Evolutionary conservation across 2,329 filamentous ascomycete genomes (phyloP), one percentile per base, ranked within the genome.

Genomic region (Cadophora malorum): DNA sequence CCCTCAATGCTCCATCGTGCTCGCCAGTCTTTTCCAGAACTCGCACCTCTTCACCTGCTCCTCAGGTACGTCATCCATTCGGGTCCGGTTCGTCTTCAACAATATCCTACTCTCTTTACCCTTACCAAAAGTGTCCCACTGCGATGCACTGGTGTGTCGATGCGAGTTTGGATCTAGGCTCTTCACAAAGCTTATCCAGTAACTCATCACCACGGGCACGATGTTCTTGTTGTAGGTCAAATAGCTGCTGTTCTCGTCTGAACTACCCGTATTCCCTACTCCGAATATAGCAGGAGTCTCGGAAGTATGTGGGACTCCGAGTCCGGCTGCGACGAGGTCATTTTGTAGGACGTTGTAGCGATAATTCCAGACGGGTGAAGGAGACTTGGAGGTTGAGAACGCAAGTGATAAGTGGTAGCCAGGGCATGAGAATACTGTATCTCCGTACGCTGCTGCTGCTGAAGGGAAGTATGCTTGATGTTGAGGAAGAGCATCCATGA

Each of bases 361-460:
- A 69, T 85, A 85, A 55, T 81, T 80, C 80, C 82, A 85, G 1
- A 78, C 76, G 45, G 78, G 38, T 55, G 81, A 72, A 19, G 78
- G 78, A 63, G 80, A 72, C 4, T 70, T 67, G 23, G 74, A 74
- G 0, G 55, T 63, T 12, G 79, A 75, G 61, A 75, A 71, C 0
- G 75, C 73, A 6, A 74, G 72, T 0, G 81, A 77, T 59, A 85
- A 79, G 55, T 78, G 78, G 55, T 83, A 79, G 1, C 79, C 80
- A 0, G 81, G 81, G 63, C 83, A 85, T 33, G 76, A 80, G 70
- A 85, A 85, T 1, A 83, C 85, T 8, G 83, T 77, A 65, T 86
- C 83, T 4, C 85, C 84, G 31, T 77, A 77, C 38, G 79, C 77
- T 21, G 79, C 78, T 3, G 81, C 78, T 0, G 81, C 80, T 0